phyloP scores from a whole-genome alignment of 2,329 filamentous ascomycete genomes.

The Botryotinia convoluta region DNA sequence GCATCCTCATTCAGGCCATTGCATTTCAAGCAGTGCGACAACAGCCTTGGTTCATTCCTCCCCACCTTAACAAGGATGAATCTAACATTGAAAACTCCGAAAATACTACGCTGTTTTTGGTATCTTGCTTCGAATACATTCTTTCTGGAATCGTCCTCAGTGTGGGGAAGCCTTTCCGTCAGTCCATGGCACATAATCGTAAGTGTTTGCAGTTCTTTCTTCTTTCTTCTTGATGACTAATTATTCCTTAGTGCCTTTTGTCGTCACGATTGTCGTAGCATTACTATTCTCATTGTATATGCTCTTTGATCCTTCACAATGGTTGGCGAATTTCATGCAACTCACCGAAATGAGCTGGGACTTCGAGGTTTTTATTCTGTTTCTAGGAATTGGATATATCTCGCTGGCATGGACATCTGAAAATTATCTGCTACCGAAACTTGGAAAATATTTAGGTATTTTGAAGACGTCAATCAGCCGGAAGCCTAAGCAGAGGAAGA shows the following conservation, averaged over 20 bases:
- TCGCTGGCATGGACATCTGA: constrained; percentile 69
- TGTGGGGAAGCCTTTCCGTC: constrained; percentile 86
- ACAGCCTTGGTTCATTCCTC: constrained; percentile 85
- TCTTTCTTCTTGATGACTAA: constrained; percentile 12
- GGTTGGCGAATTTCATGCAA: constrained; percentile 76
- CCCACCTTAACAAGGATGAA: constrained; percentile 71
- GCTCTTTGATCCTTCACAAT: constrained; percentile 69
- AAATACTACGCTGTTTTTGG: constrained; percentile 85
- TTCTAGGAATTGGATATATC: constrained; percentile 68
- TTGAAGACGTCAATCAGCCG: constrained; percentile 56
- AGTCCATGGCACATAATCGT: constrained; percentile 77
- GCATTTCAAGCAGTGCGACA: constrained; percentile 71
- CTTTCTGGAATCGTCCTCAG: constrained; percentile 84
- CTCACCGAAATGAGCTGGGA: constrained; percentile 70
- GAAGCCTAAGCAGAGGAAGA: constrained; percentile 73
- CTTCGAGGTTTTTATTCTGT: constrained; percentile 72
- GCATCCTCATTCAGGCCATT: constrained; percentile 71
- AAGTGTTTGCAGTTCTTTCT: constrained; percentile 40
- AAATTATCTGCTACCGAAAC: constrained; percentile 62
- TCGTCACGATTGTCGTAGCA: constrained; percentile 69
- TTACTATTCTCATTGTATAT: constrained; percentile 73
- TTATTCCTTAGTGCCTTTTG: constrained; percentile 67
- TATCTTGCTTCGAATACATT: constrained; percentile 94
- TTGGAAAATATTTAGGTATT: constrained; percentile 67
- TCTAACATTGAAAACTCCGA: constrained; percentile 89